Conservation (phyloP, 768 basidiomycete species). For the Boletus sensibilis region DNA sequence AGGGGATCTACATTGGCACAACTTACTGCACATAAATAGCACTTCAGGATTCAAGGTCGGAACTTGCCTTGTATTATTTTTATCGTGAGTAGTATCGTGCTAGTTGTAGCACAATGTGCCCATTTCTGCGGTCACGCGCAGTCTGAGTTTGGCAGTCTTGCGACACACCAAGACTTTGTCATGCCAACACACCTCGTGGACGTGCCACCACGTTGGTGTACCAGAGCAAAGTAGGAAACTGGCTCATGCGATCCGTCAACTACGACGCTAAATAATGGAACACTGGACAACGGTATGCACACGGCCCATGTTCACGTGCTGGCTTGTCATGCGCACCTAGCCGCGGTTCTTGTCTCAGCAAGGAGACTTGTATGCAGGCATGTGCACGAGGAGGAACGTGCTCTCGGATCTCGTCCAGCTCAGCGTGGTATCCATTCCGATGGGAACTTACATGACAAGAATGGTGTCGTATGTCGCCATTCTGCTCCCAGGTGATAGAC, state of each 20-base stretch:
- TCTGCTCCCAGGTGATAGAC: neutral
- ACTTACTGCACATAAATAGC: slow-evolving; percentile 34
- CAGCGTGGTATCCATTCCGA: neutral
- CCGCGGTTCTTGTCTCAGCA: neutral
- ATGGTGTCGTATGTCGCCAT: neutral
- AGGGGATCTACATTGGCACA: slow-evolving; percentile 57
- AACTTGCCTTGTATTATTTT: slow-evolving; percentile 5
- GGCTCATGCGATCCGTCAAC: neutral
- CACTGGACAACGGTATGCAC: neutral
- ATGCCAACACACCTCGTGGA: neutral
- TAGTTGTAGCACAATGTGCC: neutral
- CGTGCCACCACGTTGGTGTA: neutral
- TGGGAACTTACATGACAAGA: neutral
- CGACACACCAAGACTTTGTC: neutral
- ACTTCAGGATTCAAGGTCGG: neutral
- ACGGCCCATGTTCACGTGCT: neutral
- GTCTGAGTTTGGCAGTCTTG: neutral
- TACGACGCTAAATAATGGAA: neutral
- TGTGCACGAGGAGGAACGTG: neutral
- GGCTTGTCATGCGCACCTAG: neutral
- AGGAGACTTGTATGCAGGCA: neutral
- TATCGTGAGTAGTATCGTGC: neutral
- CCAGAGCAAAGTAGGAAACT: neutral
- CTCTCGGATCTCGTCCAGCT: neutral
- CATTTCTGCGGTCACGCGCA: neutral